Base-by-base conservation (phyloP, 306 rosid species). In the Elaeagnus macrophylla region DNA sequence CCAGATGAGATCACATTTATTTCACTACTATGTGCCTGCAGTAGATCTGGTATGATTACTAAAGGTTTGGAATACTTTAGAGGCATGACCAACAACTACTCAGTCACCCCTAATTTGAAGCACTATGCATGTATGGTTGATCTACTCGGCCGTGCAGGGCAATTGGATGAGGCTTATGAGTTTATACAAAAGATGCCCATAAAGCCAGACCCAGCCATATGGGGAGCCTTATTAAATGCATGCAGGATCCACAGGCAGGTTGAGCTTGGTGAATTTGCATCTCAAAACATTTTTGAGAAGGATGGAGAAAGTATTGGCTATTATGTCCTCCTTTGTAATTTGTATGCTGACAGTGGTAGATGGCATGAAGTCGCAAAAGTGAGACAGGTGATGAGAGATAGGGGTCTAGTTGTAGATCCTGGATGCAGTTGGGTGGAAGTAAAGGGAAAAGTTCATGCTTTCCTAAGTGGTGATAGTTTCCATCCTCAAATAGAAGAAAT, bases 371-470 rank as follows among this genome's bases (percentile, higher is more conserved):
- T 81, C 12, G 80, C 84, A 48, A 68, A 65, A 43, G 85, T 83
- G 37, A 81, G 94, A 64, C 69, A 66, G 72, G 57, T 61, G 66
- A 89, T 86, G 94, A 59, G 82, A 57, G 83, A 81, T 48, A 81
- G 81, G n/a, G 90, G 94, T 44, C 65, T 86, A 25, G 68, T 76
- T 38, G 81, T 81, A 9, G 97, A 89, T 76, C 80, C 97, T 12
- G 97, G 97, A 48, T 89, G 97, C 78, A 80, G 95, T 66, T 89
- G 97, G 97, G 83, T 85, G 52, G 97, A 89, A 72, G 57, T 79
- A 12, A 83, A 86, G 61, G 95, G 88, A 25, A 79, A 74, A 11
- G 90, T 90, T 74, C 94, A 90, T 54, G 97, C 95, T 69, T 90
- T 90, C 61, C 90, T 90, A 9, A 79, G 90, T 50, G 90, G 78